These are phyloP conservation scores for Fusarium sp. DNA, from an alignment of 2,329 filamentous ascomycete species.

Conservation along the genomic window DNA sequence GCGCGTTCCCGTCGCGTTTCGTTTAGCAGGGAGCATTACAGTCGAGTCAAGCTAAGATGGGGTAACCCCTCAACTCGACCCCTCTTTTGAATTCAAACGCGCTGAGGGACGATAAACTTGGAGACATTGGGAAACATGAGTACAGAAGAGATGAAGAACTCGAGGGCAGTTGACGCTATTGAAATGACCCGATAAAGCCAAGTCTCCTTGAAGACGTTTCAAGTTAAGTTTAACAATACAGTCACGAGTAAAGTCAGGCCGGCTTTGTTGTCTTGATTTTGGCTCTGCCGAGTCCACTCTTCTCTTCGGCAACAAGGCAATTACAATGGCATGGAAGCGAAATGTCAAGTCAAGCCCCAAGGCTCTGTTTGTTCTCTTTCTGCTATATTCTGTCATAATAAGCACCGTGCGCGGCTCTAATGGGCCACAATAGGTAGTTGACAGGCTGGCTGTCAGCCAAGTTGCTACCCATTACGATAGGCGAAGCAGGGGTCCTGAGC, in stretches of 20 bases:
- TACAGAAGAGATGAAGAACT: slow-evolving; percentile 23
- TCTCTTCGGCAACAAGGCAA: not conserved
- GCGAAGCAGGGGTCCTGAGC: slow-evolving; percentile 17
- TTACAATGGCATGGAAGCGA: not conserved
- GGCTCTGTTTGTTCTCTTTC: not conserved
- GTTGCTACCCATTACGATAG: slow-evolving; percentile 1
- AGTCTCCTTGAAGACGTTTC: not conserved
- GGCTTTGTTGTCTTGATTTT: not conserved
- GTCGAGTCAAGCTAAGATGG: slow-evolving; percentile 11
- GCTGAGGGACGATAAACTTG: not conserved
- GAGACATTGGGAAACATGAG: slow-evolving; percentile 31
- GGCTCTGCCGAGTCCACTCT: not conserved
- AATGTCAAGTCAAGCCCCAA: not conserved
- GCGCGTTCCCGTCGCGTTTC: slow-evolving; percentile 21
- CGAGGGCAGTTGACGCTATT: slow-evolving; percentile 32
- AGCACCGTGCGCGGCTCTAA: slow-evolving; percentile 20
- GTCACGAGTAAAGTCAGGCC: not conserved
- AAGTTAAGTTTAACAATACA: not conserved
- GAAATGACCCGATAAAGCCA: not conserved
- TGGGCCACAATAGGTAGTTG: not conserved
- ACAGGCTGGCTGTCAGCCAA: not conserved
- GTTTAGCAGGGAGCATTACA: slow-evolving; percentile 10
- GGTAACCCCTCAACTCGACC: slow-evolving; percentile 16
- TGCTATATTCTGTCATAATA: slow-evolving; percentile 8
- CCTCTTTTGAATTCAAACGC: slow-evolving; percentile 7